Base-by-base conservation (phyloP, 2,329 filamentous ascomycete genomes). In the Neodidymelliopsis sp. region DNA sequence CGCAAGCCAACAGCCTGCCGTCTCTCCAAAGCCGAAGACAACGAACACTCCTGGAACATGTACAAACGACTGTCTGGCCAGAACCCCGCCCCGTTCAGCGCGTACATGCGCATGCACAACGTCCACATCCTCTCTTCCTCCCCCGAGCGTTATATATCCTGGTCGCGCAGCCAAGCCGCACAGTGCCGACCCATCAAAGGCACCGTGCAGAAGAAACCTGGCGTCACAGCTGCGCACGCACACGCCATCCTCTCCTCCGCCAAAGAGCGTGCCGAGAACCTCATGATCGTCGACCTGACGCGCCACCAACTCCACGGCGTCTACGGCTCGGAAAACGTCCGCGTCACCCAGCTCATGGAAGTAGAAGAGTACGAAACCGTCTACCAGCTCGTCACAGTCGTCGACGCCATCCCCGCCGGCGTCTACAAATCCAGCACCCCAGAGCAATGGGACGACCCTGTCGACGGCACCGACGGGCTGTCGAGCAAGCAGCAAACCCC, bases 271-370 rank as follows among this genome's bases (percentile, higher is more conserved):
- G 93, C 93, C 0, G 93, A 97, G 76, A 97, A 97, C 66, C 81
- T 97, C 18, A 97, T 97, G 94, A 97, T 97, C 63, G 92, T 96
- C 2, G 93, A 97, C 71, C 80, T 97, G 1, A 94, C 97, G n/a
- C 84, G 93, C 0, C 93, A 97, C 67, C 93, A 97, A 71, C 78
- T 97, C 10, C 89, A 95, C 71, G 85, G 87, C n/a, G 86, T 96
- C 7, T 90, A 88, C 53, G 90, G 89, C 4, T 82, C 88, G 1
- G 86, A 85, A 0, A 82, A 83, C 49, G 91, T 97, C 1, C 71
- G 76, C 5, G 91, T 96, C 1, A 84, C 86, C 11, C 87, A 91
- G 45, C 77, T 97, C 18, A 88, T 97, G 76, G 83, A 86, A 49
- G 88, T 97, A 1, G 92, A 97, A 72, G 91, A 96, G 67, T 95